These are phyloP conservation scores for Coriolopsis trogii DNA, from an alignment of 1,284 basidiomycete genomes.

Conservation along the genomic window DNA sequence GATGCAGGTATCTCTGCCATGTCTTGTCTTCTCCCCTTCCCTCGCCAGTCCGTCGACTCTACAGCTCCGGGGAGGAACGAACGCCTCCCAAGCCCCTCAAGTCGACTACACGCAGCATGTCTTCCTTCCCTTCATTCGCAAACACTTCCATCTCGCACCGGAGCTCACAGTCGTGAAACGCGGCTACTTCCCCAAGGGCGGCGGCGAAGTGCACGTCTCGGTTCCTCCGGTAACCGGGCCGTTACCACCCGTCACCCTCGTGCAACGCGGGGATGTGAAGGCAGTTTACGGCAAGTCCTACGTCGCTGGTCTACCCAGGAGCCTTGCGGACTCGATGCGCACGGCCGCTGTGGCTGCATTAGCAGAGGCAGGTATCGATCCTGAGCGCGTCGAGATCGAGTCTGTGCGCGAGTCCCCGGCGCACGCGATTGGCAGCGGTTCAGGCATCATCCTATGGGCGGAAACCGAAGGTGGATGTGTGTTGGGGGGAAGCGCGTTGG, in stretches of 20 bases:
- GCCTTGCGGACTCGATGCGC: conserved; percentile 56
- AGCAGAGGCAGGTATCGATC: conserved; percentile 28
- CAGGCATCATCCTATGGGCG: conserved; percentile 73
- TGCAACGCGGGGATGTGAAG: conserved; percentile 54
- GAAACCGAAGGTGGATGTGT: conserved; percentile 65
- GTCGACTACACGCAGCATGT: conserved; percentile 68
- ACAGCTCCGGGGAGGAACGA: conserved; percentile 67
- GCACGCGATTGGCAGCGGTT: conserved; percentile 58
- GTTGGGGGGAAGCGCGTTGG: conserved; percentile 66
- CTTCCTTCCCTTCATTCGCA: conserved; percentile 64
- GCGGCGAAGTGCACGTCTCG: conserved; percentile 55
- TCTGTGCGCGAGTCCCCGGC: conserved; percentile 47
- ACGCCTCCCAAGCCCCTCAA: conserved; percentile 67
- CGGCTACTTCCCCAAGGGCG: conserved; percentile 73
- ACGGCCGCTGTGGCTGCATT: conserved; percentile 51
- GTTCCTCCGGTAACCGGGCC: conserved; percentile 43
- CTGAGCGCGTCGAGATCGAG: conserved; percentile 42
- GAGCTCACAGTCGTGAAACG: conserved; percentile 51
- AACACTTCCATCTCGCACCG: conserved; percentile 53
- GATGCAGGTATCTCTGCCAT: conserved; percentile 70
- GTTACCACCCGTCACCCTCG: conserved; percentile 51
- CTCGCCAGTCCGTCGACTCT: conserved; percentile 42
- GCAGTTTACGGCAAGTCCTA: conserved; percentile 59
- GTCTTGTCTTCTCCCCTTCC: conserved; percentile 55
- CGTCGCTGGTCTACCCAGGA: conserved; percentile 58